Evolutionary conservation across 805 yeast species (phyloP).

Genomic region (Saccharomycopsis sp.): DNA sequence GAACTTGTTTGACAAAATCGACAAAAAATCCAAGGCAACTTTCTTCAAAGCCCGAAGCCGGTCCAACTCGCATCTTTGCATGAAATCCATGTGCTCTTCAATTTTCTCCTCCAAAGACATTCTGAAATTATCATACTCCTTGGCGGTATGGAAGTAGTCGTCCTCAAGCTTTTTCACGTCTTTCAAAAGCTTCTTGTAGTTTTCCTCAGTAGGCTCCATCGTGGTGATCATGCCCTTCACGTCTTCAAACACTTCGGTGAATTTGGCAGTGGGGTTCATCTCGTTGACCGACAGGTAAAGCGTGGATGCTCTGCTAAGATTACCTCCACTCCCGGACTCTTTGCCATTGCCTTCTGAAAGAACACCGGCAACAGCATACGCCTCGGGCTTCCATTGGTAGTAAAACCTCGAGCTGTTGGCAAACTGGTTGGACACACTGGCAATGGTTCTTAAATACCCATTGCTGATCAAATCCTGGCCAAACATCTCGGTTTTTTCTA

Average conservation of each 20-base stretch:
- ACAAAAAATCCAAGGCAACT: conserved; percentile 62
- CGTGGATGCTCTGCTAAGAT: conserved; percentile 5
- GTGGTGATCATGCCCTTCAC: conserved; percentile 19
- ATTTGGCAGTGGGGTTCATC: conserved; percentile 8
- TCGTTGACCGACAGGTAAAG: conserved; percentile 11
- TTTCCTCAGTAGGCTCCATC: conserved; percentile 24
- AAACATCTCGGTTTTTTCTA: conserved; percentile 55
- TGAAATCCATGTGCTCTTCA: conserved; percentile 61
- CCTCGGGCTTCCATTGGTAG: conserved; percentile 75
- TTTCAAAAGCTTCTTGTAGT: conserved; percentile 39
- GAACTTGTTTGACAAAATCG: conserved; percentile 53
- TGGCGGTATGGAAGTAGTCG: conserved; percentile 45
- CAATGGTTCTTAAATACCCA: conserved; percentile 58
- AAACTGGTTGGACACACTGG: conserved; percentile 49
- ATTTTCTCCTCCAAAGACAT: conserved; percentile 67
- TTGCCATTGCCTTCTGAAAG: no score
- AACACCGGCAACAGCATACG: conserved; percentile 45
- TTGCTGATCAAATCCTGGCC: conserved; percentile 62
- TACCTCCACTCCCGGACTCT: conserved; percentile 4
- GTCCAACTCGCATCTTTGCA: conserved; percentile 79
- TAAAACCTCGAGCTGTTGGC: conserved; percentile 65
- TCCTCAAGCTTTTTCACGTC: conserved; percentile 54
- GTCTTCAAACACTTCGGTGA: conserved; percentile 20
- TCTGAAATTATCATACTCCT: conserved; percentile 52
- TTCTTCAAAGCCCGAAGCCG: conserved; percentile 68